Conservation (phyloP, 2,329 filamentous ascomycete species). For the Xylaria digitata region DNA sequence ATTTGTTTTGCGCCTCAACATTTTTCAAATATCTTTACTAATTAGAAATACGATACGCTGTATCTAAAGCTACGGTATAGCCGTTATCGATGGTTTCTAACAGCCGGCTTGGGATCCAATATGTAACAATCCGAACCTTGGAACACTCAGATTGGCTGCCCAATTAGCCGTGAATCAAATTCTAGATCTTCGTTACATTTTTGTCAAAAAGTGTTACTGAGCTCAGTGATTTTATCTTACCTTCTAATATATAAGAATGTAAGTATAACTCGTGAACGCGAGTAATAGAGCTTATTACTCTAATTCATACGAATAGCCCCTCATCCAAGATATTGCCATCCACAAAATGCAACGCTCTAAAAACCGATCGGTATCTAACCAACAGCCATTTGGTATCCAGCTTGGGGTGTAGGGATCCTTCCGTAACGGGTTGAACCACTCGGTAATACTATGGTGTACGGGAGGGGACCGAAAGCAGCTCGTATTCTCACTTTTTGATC, state of each 20-base stretch:
- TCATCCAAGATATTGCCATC: constrained; percentile 22
- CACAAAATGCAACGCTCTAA: constrained; percentile 13
- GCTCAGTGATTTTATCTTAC: too few relatives aligned
- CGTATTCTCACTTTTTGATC: constrained; percentile 19
- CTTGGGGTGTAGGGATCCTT: background rate
- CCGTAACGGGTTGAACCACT: background rate
- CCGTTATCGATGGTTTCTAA: too few relatives aligned
- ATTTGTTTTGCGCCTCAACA: too few relatives aligned
- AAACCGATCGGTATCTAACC: constrained; percentile 17
- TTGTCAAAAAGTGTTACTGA: too few relatives aligned
- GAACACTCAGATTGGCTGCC: too few relatives aligned
- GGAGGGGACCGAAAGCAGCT: constrained; percentile 10
- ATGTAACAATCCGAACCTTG: too few relatives aligned
- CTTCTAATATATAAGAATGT: constrained; percentile 6
- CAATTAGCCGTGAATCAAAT: too few relatives aligned
- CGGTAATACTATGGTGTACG: background rate
- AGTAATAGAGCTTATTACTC: background rate
- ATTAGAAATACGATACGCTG: too few relatives aligned
- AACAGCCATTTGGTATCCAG: constrained; percentile 14
- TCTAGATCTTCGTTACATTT: too few relatives aligned
- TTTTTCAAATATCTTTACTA: too few relatives aligned
- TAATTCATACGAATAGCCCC: constrained; percentile 18
- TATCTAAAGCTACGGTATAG: too few relatives aligned
- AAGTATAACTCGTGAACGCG: constrained; percentile 19
- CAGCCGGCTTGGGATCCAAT: too few relatives aligned